These are phyloP conservation scores for Eucalyptus marginata DNA, from an alignment of 345 rosid species.

Conservation along the genomic window DNA sequence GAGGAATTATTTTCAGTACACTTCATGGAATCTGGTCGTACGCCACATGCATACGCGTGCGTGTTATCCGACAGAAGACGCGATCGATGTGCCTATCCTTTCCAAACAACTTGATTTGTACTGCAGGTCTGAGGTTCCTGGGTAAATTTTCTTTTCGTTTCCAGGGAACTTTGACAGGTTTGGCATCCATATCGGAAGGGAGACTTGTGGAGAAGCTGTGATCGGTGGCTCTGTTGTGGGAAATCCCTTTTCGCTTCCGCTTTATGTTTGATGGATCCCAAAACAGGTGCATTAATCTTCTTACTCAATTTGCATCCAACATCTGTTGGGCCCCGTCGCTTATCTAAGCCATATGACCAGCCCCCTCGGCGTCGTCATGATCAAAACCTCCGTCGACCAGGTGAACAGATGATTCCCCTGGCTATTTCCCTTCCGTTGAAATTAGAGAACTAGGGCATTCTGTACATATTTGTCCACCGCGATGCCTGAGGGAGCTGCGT, in stretches of 20 bases:
- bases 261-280: too few relatives aligned
- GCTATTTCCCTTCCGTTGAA: background rate
- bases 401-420: conserved; percentile 1
- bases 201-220: conserved; percentile 39
- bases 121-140: background rate
- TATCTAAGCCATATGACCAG: conserved; percentile 86
- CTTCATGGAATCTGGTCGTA: background rate
- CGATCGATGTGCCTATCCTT: background rate
- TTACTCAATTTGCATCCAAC: too few relatives aligned
- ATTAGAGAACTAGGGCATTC: background rate
- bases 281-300: too few relatives aligned
- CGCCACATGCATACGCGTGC: background rate
- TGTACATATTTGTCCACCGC: background rate
- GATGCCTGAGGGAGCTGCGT: background rate
- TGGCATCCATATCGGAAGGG: conserved; percentile 80
- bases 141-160: background rate
- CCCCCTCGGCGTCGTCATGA: conserved; percentile 43
- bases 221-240: conserved; percentile 61
- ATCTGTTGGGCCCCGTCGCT: conserved; percentile 76
- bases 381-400: conserved; percentile 66
- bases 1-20: background rate
- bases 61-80: background rate
- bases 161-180: conserved; percentile 76
- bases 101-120: background rate
- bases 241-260: too few relatives aligned